Evolutionary conservation across 176 grass and related monocot species (phyloP).

Genomic region (Carex parvula): DNA sequence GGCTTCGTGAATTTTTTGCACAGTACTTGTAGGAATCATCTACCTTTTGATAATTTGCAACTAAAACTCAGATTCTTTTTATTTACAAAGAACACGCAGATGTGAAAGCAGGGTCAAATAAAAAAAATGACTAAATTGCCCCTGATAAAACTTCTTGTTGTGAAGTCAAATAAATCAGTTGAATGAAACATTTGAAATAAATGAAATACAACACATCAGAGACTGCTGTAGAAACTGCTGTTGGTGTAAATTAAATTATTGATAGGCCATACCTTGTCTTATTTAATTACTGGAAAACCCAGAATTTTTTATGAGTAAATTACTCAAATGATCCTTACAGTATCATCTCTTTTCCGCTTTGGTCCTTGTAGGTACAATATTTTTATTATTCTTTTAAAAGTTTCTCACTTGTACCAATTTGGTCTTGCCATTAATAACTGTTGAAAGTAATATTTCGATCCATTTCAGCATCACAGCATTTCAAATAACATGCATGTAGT

Average conservation of each 20-base stretch:
- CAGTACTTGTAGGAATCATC: background rate
- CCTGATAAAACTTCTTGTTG: background rate
- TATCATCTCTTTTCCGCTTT: background rate
- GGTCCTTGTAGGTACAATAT: too few relatives aligned
- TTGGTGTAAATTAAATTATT: background rate
- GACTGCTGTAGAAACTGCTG: background rate
- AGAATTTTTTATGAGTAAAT: background rate
- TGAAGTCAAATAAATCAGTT: background rate
- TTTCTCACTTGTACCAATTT: background rate
- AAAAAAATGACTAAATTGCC: slow-evolving; percentile 1
- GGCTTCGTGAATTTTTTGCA: background rate
- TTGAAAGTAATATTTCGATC: background rate
- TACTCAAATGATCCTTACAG: background rate
- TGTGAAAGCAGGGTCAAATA: background rate
- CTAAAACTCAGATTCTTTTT: background rate
- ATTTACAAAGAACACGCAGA: background rate
- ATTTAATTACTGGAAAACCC: background rate
- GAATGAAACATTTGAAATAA: background rate
- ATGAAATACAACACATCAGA: background rate
- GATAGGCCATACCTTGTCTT: background rate
- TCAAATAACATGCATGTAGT: background rate
- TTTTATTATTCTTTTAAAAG: too few relatives aligned
- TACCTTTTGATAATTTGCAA: background rate
- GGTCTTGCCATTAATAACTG: background rate
- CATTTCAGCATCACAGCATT: background rate